Percentiles rank a stretch among this genome's conserved stretches.
phyloP scores from a whole-genome alignment of 306 rosid species.

The Rubus idaeus region DNA sequence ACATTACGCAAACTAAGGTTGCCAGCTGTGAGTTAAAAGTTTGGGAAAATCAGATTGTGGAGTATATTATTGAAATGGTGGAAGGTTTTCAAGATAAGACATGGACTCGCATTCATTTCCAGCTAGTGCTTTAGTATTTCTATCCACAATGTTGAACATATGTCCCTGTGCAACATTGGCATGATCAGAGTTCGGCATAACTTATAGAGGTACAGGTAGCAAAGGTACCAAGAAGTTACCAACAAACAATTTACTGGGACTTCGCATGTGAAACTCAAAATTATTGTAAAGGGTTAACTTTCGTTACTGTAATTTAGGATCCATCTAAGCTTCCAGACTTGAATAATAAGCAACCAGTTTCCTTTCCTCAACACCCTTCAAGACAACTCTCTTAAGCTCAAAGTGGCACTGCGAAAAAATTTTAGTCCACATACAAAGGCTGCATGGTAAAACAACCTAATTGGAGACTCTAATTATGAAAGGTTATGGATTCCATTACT shows the following conservation, averaged over 20 bases:
- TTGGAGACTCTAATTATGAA: neutral
- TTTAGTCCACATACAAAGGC: neutral
- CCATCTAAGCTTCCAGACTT: neutral
- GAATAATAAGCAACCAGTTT: neutral
- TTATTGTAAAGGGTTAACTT: neutral
- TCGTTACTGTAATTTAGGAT: neutral
- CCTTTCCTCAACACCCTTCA: neutral
- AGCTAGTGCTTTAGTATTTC: no score
- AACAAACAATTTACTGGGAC: neutral
- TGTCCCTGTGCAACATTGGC: no score
- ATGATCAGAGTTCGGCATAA: no score
- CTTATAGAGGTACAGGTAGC: neutral
- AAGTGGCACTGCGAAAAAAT: neutral
- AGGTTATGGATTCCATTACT: neutral
- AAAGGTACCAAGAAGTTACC: no score
- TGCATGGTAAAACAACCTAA: neutral
- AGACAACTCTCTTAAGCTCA: slow-evolving; percentile 1
- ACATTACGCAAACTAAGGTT: slow-evolving; percentile 12
- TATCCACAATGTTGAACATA: no score
- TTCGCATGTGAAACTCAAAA: neutral
- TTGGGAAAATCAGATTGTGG: no score
- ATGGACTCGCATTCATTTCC: no score
- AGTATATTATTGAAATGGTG: no score
- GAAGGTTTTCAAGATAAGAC: no score
- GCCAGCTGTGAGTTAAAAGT: neutral